Conservation (phyloP, 177 flowering plant species). For the Vitis hybrid region DNA sequence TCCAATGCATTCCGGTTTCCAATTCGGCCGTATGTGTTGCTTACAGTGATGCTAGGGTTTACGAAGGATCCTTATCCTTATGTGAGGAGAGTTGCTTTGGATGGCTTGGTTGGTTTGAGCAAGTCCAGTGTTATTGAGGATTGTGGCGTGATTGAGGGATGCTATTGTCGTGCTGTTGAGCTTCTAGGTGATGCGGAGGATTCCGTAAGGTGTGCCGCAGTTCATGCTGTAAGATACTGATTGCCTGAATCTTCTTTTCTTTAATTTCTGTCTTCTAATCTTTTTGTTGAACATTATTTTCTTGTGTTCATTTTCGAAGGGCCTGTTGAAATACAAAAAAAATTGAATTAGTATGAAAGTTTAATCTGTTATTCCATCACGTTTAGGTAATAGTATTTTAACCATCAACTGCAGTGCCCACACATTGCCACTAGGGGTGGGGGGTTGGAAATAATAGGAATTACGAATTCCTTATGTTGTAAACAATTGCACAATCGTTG, state of each 20-base stretch:
- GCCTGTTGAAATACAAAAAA: background rate
- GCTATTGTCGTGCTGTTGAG: slow-evolving; percentile 68
- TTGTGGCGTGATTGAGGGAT: slow-evolving; percentile 35
- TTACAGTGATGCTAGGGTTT: slow-evolving; percentile 58
- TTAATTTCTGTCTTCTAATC: background rate
- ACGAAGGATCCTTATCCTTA: slow-evolving; percentile 75
- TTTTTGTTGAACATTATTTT: background rate
- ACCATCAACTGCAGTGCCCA: too few species aligned
- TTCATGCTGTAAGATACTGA: slow-evolving; percentile 55
- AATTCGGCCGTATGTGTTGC: slow-evolving; percentile 36
- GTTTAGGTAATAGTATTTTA: too few species aligned
- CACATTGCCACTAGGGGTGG: too few species aligned
- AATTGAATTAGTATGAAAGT: background rate
- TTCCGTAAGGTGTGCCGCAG: slow-evolving; percentile 61
- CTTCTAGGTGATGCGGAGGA: slow-evolving; percentile 63
- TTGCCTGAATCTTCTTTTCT: background rate
- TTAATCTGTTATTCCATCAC: too few species aligned
- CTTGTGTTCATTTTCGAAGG: background rate
- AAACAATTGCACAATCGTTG: too few species aligned
- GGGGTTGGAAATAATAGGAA: too few species aligned
- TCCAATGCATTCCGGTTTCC: slow-evolving; percentile 40
- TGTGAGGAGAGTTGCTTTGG: slow-evolving; percentile 64
- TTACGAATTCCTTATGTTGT: too few species aligned
- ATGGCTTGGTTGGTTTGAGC: slow-evolving; percentile 49
- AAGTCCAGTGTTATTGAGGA: slow-evolving; percentile 30